Percentiles rank a stretch among this genome's conserved stretches.
Conservation (phyloP, 306 rosid genomes). For the Dryas alaskensis region DNA sequence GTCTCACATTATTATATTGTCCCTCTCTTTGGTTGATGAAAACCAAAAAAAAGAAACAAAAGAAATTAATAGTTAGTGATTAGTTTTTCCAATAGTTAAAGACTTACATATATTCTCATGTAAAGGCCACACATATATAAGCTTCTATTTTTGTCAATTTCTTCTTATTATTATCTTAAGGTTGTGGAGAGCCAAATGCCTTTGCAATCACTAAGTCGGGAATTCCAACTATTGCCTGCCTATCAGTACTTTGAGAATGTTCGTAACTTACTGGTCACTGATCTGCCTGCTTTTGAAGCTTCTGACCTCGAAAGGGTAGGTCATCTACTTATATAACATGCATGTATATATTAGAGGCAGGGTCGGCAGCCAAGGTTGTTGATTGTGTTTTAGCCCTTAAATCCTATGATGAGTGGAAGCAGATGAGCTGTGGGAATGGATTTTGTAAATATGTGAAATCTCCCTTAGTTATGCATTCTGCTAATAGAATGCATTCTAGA, state of each 20-base stretch:
- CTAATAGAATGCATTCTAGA: slow-evolving; percentile 50
- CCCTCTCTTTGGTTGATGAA: not conserved
- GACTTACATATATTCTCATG: not conserved
- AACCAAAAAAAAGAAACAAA: not conserved
- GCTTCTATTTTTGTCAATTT: not conserved
- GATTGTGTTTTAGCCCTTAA: slow-evolving; percentile 80
- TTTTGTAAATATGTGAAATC: slow-evolving; percentile 52
- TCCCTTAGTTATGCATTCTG: slow-evolving; percentile 55
- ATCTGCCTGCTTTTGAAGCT: slow-evolving; percentile 82
- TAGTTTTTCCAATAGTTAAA: not conserved
- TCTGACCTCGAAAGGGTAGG: slow-evolving; percentile 85
- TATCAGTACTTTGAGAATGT: slow-evolving; percentile 94
- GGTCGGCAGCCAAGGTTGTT: slow-evolving; percentile 68
- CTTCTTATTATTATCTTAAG: slow-evolving; percentile 32
- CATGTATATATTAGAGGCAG: slow-evolving; percentile 42
- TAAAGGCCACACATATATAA: not conserved
- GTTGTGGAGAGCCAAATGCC: slow-evolving; percentile 74
- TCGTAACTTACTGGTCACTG: slow-evolving; percentile 75
- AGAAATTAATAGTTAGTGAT: not conserved
- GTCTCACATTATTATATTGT: too few relatives aligned
- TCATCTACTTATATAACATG: not conserved
- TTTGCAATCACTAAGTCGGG: slow-evolving; percentile 51
- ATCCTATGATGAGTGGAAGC: slow-evolving; percentile 66
- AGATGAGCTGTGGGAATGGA: slow-evolving; percentile 47
- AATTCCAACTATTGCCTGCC: slow-evolving; percentile 81